A percentile compares a stretch with the other conserved stretches of the same genome.
Evolutionary conservation across 2,329 filamentous ascomycete species (phyloP).

Genomic region (Penicillium hesseltinei): DNA sequence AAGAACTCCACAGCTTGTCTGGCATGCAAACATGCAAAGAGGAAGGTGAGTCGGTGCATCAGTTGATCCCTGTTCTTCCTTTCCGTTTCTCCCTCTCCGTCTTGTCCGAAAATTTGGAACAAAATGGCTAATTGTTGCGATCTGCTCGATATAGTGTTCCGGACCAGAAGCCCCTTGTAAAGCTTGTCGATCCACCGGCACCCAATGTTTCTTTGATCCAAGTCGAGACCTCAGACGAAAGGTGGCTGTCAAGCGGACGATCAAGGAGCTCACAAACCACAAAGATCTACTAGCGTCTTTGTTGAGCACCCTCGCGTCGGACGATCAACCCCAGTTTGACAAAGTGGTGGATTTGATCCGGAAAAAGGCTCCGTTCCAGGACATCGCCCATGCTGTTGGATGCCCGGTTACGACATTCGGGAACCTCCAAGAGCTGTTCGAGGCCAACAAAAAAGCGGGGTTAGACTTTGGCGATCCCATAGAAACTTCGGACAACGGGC

Average conservation of each 20-base stretch:
- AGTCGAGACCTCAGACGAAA: conserved; percentile 39
- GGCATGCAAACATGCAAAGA: conserved; percentile 38
- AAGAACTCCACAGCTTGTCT: conserved; percentile 40
- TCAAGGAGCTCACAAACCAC: conserved; percentile 36
- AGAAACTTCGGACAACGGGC: background rate
- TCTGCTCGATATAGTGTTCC: conserved; percentile 31
- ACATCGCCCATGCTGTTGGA: conserved; percentile 28
- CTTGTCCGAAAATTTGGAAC: background rate
- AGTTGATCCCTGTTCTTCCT: background rate
- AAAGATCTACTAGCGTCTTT: conserved; percentile 33
- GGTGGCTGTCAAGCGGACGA: conserved; percentile 36
- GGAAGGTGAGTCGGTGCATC: conserved; percentile 28
- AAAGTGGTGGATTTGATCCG: conserved; percentile 31
- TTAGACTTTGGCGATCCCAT: conserved; percentile 7
- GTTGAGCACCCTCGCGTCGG: conserved; percentile 29
- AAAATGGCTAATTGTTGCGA: conserved; percentile 2
- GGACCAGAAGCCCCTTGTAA: conserved; percentile 37
- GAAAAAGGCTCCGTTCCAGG: conserved; percentile 25
- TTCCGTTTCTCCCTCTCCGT: background rate
- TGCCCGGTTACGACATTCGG: conserved; percentile 16
- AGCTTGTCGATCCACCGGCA: conserved; percentile 31
- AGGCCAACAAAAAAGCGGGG: conserved; percentile 3
- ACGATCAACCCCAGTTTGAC: conserved; percentile 23
- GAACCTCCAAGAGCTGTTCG: conserved; percentile 13
- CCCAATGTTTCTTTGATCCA: conserved; percentile 38